These are phyloP conservation scores for Pyrenula aspistea DNA, from an alignment of 495 filamentous ascomycete genomes.

Conservation along the genomic window DNA sequence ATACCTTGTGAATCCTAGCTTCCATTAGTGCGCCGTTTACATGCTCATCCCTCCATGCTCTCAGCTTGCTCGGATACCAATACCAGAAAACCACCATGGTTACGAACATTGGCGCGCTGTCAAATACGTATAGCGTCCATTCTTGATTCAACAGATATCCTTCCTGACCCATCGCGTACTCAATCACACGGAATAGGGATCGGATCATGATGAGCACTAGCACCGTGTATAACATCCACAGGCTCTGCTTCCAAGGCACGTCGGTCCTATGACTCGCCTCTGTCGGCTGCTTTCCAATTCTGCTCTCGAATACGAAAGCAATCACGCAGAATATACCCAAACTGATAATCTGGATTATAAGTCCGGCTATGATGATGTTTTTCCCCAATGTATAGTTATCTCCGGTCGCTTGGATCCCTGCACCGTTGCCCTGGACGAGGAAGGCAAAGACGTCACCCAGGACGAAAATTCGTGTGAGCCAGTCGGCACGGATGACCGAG, in stretches of 20 bases:
- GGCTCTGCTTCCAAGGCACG: constrained; percentile 36
- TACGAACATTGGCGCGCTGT: constrained; percentile 43
- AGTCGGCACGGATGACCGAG: constrained; percentile 13
- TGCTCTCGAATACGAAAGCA: constrained; percentile 23
- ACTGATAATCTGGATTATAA: constrained; percentile 27
- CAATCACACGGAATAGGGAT: constrained; percentile 47
- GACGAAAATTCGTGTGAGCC: constrained; percentile 27
- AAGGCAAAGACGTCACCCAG: constrained; percentile 24
- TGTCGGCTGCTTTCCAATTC: constrained; percentile 14
- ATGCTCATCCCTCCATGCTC: not conserved
- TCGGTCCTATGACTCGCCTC: not conserved
- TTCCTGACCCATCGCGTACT: constrained; percentile 45
- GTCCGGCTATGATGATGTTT: constrained; percentile 24
- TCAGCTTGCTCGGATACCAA: constrained; percentile 1
- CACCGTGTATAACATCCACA: constrained; percentile 39
- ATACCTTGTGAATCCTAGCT: no score
- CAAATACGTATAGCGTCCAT: constrained; percentile 52
- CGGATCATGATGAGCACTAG: constrained; percentile 47
- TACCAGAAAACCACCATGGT: constrained; percentile 32
- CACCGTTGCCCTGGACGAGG: constrained; percentile 21
- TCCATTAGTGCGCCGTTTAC: no score
- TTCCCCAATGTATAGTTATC: constrained; percentile 6
- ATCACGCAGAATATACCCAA: constrained; percentile 30
- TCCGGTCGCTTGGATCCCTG: constrained; percentile 1
- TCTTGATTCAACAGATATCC: constrained; percentile 42